Evolutionary conservation across 2,329 filamentous ascomycete genomes (phyloP).

Genomic region (Nemania bipapillata): DNA sequence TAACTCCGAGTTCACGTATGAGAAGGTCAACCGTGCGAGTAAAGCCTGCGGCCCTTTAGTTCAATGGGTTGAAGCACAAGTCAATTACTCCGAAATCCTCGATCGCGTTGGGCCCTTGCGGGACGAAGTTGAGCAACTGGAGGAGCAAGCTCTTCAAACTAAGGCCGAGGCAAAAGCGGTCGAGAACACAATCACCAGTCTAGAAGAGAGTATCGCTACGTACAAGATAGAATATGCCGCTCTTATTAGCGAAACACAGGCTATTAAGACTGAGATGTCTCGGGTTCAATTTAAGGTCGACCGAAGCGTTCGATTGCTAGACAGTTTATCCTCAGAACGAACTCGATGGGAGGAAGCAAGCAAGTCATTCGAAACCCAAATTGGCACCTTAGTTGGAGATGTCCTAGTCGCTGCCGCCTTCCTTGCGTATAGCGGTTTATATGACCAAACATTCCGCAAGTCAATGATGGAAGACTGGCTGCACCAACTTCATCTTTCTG

Average conservation of each 20-base stretch:
- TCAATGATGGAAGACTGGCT: conserved; percentile 98
- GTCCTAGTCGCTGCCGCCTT: conserved; percentile 97
- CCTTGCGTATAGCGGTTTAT: conserved; percentile 94
- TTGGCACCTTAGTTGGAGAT: conserved; percentile 94
- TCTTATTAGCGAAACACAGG: conserved; percentile 94
- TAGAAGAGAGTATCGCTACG: conserved; percentile 89
- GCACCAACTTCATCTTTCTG: conserved; percentile 90
- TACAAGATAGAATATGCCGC: conserved; percentile 97
- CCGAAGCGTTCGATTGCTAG: conserved; percentile 90
- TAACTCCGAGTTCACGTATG: conserved; percentile 94
- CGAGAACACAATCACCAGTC: conserved; percentile 81
- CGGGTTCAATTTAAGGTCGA: conserved; percentile 98
- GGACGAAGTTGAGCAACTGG: conserved; percentile 86
- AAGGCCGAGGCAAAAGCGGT: conserved; percentile 94
- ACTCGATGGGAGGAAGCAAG: conserved; percentile 95
- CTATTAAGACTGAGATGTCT: conserved; percentile 96
- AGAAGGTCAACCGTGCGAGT: conserved; percentile 93
- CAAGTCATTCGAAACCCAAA: conserved; percentile 97
- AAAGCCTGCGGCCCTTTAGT: conserved; percentile 97
- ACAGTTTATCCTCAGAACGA: conserved; percentile 93
- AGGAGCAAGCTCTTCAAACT: conserved; percentile 88
- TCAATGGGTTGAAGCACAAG: conserved; percentile 96
- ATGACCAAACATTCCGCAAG: conserved; percentile 97
- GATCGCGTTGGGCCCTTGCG: conserved; percentile 92
- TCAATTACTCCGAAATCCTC: conserved; percentile 96